Conservation (phyloP, 2,329 filamentous ascomycete species). For the Orbilia javanica region DNA sequence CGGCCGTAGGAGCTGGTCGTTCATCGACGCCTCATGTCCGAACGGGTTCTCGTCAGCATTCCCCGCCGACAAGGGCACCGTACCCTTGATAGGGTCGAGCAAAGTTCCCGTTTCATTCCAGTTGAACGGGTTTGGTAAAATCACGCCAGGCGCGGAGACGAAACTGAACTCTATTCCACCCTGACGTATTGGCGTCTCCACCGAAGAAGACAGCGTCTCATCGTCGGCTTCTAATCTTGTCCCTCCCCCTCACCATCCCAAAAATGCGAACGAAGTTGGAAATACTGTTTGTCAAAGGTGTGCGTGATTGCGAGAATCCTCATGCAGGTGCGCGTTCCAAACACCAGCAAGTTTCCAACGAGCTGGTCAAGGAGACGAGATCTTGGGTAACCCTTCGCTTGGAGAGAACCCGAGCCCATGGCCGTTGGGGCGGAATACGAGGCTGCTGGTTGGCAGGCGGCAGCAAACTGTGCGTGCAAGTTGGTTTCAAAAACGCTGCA, state of each 20-base stretch:
- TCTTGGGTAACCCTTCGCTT: constrained; percentile 55
- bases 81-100: constrained; percentile 28
- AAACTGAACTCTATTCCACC: constrained; percentile 14
- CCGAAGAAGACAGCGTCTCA: constrained; percentile 10
- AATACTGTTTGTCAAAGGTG: constrained; percentile 17
- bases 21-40: constrained; percentile 25
- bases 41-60: constrained; percentile 31
- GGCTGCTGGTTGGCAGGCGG: constrained; percentile 23
- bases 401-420: constrained; percentile 52
- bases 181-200: constrained; percentile 15
- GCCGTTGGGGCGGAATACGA: constrained; percentile 56
- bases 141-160: constrained; percentile 28
- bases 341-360: constrained; percentile 36
- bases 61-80: constrained; percentile 48
- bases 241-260: not conserved
- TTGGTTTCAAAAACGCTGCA: constrained; percentile 38
- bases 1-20: constrained; percentile 15
- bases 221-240: not conserved
- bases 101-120: constrained; percentile 52
- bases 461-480: constrained; percentile 14
- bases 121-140: constrained; percentile 31
- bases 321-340: constrained; percentile 14
- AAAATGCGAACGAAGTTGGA: not conserved
- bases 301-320: not conserved
- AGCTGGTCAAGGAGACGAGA: constrained; percentile 39